Evolutionary conservation across 2,329 filamentous ascomycete genomes (phyloP), one percentile per base, ranked within the genome.

Genomic region (Cercospora sesami): DNA sequence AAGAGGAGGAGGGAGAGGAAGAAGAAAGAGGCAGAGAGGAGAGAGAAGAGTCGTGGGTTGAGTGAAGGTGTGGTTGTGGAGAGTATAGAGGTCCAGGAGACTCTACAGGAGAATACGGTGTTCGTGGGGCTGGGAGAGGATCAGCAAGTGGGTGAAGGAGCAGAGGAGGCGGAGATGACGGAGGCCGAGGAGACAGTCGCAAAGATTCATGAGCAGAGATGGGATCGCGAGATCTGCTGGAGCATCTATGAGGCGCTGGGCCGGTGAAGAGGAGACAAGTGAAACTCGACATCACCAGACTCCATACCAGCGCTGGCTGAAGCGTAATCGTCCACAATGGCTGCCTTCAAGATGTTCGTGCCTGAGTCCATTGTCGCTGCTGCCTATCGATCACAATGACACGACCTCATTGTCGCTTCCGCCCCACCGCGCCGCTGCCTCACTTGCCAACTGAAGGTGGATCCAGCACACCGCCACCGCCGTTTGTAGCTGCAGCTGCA

Each of bases 241-340:
- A 61, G 59, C 16, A 61, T 61, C 59, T 48, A 45, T 6, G 59
- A 51, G 23, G 60, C 60, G 26, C 36, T 51, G 23, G 60, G 36
- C 14, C 51, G 33, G 39, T 51, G 16, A 23, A 48, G 21, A 14
- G 45, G 16, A n/a, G 36, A 7, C 36, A n/a, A 39, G 36, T 39
- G 36, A 39, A 39, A 14, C 5, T n/a, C 36, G 14, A 39, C 36
- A n/a, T 16, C 3, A 39, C 6, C 4, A n/a, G 36, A n/a, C 36
- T 39, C 36, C 16, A 39, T 7, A 6, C 14, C 36, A 7, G 3
- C 42, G 42, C 42, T 21, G 1, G 4, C 42, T 3, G 21, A 9
- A 21, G n/a, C n/a, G n/a, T n/a, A n/a, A n/a, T n/a, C n/a, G n/a
- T n/a, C 2, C 7, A 39, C 42, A 48, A 21, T 14, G 42, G 18